Base-by-base conservation (phyloP, 1,284 basidiomycete genomes). In the Wolfiporia cocos region DNA sequence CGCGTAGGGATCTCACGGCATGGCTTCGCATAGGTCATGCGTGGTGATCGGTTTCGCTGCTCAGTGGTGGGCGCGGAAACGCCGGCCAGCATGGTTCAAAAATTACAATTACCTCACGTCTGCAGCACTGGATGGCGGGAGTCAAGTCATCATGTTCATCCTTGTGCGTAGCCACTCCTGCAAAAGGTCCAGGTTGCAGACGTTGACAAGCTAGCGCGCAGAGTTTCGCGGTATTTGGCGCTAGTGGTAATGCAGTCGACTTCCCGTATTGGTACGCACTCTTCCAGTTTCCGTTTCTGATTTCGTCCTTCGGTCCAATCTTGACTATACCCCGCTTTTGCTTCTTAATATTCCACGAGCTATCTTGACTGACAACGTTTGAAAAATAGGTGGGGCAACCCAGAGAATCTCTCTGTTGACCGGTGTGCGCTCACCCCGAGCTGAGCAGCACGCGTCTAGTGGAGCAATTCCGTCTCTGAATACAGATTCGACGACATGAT, bases 171-270 rank as follows among this genome's bases (percentile, higher is more conserved):
- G n/a, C 21, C 22, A 31, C 7, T 29, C 23, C 38, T 5, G 11
- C 17, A 9, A 14, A 18, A 17, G 26, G 6, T 23, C 4, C 15
- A 34, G 6, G n/a, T 29, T 31, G 34, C 24, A 42, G n/a, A 35
- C 39, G 38, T 19, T 37, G 26, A 11, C 11, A 12, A 28, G 14
- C 26, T 9, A 14, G 2, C 18, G 36, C 22, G 10, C 51, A 69
- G 83, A 60, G 57, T 74, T 76, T 73, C 75, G 67, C 86, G 68
- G 71, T 85, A 73, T 70, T 86, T 70, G 59, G 85, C 71, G 70
- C 72, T 66, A 59, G 76, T 73, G 49, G 81, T 62, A 54, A 76
- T 64, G 48, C 69, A 61, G 55, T 86, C 66, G 58, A 67, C 54
- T 62, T 81, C 73, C 68, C 78, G 2, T 56, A 54, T 49, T 61